Base-by-base conservation (phyloP, 2,329 filamentous ascomycete genomes). In the Sarocladiaceae sp. region DNA sequence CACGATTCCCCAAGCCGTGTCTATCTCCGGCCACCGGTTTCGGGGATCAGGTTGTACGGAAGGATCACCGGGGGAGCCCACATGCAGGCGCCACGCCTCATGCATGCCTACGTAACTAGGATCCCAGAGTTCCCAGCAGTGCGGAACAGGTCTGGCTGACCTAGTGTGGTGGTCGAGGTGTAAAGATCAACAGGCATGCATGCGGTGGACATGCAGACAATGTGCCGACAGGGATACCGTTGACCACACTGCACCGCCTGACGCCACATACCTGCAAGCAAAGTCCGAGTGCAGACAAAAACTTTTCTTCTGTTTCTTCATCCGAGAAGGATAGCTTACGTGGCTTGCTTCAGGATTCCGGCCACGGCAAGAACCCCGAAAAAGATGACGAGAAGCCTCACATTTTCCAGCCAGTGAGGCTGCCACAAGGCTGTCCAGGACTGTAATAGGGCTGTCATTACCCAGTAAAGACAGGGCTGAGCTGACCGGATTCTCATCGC, bases 41-140 rank as follows among this genome's bases (percentile, higher is more conserved):
- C 18, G 10, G n/a, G 12, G 28, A 4, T 44, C 22, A 44, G 17
- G 26, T 31, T 33, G n/a, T 20, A 12, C 5, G 23, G 15, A 33
- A 29, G 11, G 15, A 8, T 20, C 25, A 31, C 22, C n/a, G n/a
- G n/a, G n/a, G n/a, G n/a, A n/a, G n/a, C n/a, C n/a, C n/a, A n/a
- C n/a, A n/a, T n/a, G n/a, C n/a, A n/a, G n/a, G n/a, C n/a, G n/a
- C n/a, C n/a, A n/a, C n/a, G n/a, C n/a, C n/a, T n/a, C 26, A 48
- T 48, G 44, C 44, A 48, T 3, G 28, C 28, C 44, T 25, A 48
- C 44, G 44, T 33, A 48, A 48, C 44, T 8, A 33, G n/a, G 20
- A 13, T 25, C 40, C 40, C 40, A 46, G 29, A 18, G 7, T 29
- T 46, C 5, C 40, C 40, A 46, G 40, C 40, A 46, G 15, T 18